These are phyloP conservation scores for Stereum hirsutum DNA, from an alignment of 1,284 basidiomycete genomes.

Conservation along the genomic window DNA sequence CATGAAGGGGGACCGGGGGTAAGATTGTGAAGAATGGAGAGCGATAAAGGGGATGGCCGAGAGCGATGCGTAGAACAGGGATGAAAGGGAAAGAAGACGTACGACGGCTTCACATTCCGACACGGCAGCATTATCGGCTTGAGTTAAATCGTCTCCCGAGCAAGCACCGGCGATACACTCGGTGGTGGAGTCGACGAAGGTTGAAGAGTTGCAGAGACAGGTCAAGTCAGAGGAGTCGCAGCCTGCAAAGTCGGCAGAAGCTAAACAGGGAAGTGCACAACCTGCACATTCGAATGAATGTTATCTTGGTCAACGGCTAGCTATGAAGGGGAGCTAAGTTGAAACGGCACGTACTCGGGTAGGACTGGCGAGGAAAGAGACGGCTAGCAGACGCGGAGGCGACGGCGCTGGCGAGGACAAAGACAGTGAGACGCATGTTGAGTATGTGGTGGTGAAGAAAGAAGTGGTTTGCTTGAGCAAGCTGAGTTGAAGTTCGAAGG, in stretches of 20 bases:
- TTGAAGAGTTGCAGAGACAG: constrained; percentile 41
- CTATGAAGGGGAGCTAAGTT: not conserved
- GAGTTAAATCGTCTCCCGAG: constrained; percentile 33
- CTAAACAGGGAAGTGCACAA: constrained; percentile 40
- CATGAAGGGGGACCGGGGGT: too few species aligned
- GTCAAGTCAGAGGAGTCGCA: constrained; percentile 34
- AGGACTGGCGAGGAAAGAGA: constrained; percentile 20
- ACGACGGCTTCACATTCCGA: constrained; percentile 41
- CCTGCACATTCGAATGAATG: constrained; percentile 21
- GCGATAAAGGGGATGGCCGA: not conserved
- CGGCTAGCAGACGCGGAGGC: constrained; percentile 31
- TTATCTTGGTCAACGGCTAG: not conserved
- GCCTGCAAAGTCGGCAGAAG: constrained; percentile 26
- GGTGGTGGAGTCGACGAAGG: constrained; percentile 37
- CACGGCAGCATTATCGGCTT: constrained; percentile 33
- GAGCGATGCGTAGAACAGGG: not conserved
- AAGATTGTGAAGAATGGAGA: too few species aligned
- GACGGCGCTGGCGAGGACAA: constrained; percentile 29
- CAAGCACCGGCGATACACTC: constrained; percentile 37
- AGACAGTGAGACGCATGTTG: constrained; percentile 47
- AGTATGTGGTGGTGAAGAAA: constrained; percentile 6
- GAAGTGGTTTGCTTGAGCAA: too few species aligned
- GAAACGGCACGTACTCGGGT: constrained; percentile 26
- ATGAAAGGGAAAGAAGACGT: constrained; percentile 17
- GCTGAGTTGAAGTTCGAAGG: too few species aligned